These are phyloP conservation scores for Oxyria digyna DNA, from an alignment of 148 eudicot species.

Conservation along the genomic window DNA sequence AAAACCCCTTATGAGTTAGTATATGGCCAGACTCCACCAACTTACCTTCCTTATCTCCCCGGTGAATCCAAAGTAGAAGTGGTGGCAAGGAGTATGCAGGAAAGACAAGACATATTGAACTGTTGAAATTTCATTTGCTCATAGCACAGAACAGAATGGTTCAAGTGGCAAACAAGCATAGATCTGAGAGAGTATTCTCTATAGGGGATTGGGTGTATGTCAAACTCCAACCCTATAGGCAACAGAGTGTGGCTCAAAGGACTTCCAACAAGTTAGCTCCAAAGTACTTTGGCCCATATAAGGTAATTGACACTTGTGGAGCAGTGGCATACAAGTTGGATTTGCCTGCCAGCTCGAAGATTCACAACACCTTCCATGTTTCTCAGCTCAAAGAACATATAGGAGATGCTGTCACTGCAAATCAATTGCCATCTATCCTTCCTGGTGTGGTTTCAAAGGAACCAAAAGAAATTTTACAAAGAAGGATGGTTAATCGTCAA, in stretches of 20 bases:
- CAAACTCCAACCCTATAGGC: background rate
- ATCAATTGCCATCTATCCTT: background rate
- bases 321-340: background rate
- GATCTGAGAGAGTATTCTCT: background rate
- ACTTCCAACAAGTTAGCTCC: background rate
- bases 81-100: background rate
- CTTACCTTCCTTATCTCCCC: background rate
- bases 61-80: background rate
- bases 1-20: background rate
- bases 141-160: background rate
- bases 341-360: background rate
- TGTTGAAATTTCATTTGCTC: too few relatives aligned
- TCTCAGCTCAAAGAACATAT: background rate
- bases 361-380: background rate
- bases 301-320: background rate
- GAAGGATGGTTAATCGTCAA: too few relatives aligned
- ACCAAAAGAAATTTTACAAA: too few relatives aligned
- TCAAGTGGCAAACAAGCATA: background rate
- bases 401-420: background rate
- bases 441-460: background rate
- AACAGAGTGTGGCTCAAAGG: background rate
- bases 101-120: background rate
- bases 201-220: background rate
- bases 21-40: background rate
- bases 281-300: background rate